Percentiles rank a stretch among this genome's conserved stretches.
These are phyloP conservation scores for Paraphoma sp. DNA, from an alignment of 2,329 filamentous ascomycete genomes.

Conservation along the genomic window DNA sequence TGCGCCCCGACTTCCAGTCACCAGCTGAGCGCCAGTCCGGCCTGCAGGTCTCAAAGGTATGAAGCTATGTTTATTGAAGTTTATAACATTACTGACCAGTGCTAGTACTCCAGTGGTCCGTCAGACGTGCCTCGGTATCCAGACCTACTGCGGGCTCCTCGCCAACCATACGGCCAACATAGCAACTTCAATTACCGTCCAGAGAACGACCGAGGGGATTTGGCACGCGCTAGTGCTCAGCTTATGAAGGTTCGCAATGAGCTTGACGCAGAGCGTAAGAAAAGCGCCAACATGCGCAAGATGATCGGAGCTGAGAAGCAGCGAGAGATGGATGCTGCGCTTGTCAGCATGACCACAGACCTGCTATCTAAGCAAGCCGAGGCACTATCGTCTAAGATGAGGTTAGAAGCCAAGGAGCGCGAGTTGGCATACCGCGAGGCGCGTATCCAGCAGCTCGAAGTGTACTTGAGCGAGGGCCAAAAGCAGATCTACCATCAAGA, in stretches of 20 bases:
- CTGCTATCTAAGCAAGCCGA: conserved; percentile 24
- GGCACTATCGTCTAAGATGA: conserved; percentile 11
- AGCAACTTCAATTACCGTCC: conserved; percentile 1
- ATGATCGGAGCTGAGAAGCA: conserved; percentile 13
- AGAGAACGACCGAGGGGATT: conserved; percentile 8
- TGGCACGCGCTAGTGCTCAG: conserved; percentile 12
- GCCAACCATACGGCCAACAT: not conserved
- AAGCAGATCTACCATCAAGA: conserved; percentile 19
- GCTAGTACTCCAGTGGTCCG: not conserved
- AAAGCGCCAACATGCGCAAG: conserved; percentile 9
- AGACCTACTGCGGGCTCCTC: conserved; percentile 1
- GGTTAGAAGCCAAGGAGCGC: conserved; percentile 11
- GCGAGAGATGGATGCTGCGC: conserved; percentile 9
- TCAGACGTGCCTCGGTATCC: not conserved
- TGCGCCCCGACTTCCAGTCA: conserved; percentile 8
- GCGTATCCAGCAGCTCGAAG: conserved; percentile 22
- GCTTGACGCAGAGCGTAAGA: conserved; percentile 20
- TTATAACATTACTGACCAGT: not conserved
- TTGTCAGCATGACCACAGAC: conserved; percentile 11
- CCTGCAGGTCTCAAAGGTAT: not conserved
- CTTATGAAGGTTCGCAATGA: conserved; percentile 21
- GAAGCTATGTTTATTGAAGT: not conserved
- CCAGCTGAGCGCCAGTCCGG: not conserved
- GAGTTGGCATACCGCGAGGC: conserved; percentile 18
- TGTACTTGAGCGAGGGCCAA: conserved; percentile 29